phyloP scores from a whole-genome alignment of 108 stramenopile species.

The Pinguiococcus pyrenoidosus region DNA sequence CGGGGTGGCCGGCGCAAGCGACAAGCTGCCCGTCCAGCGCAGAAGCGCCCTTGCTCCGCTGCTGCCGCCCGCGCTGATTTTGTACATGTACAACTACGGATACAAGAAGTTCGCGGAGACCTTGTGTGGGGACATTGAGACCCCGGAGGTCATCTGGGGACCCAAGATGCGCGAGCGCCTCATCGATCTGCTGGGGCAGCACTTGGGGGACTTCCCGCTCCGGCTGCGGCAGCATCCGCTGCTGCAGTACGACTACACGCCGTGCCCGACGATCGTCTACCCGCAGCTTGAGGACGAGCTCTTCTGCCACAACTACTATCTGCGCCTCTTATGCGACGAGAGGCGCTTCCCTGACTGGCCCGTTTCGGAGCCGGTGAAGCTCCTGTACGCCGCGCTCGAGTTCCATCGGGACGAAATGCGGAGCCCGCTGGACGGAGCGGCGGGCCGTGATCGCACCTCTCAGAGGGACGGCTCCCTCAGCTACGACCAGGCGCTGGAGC shows the following conservation, averaged over 20 bases:
- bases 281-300: conserved; percentile 51
- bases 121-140: conserved; percentile 52
- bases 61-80: conserved; percentile 53
- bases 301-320: conserved; percentile 65
- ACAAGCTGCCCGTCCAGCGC: too few species aligned
- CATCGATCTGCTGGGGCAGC: conserved; percentile 57
- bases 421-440: conserved; percentile 36
- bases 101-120: conserved; percentile 44
- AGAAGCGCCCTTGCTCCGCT: too few species aligned
- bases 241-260: conserved; percentile 56
- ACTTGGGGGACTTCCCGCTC: conserved; percentile 64
- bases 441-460: too few species aligned
- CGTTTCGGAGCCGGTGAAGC: conserved; percentile 55
- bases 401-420: conserved; percentile 47
- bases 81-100: conserved; percentile 56
- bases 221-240: conserved; percentile 53
- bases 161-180: conserved; percentile 54
- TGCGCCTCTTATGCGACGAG: conserved; percentile 59
- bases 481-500: conserved; percentile 35
- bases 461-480: too few species aligned
- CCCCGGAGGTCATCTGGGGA: conserved; percentile 69
- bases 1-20: conserved; percentile 27
- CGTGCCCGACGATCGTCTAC: conserved; percentile 55
- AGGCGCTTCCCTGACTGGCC: conserved; percentile 56
- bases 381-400: conserved; percentile 50